Evolutionary conservation across 495 filamentous ascomycete species (phyloP).

Genomic region (Viridothelium virens): DNA sequence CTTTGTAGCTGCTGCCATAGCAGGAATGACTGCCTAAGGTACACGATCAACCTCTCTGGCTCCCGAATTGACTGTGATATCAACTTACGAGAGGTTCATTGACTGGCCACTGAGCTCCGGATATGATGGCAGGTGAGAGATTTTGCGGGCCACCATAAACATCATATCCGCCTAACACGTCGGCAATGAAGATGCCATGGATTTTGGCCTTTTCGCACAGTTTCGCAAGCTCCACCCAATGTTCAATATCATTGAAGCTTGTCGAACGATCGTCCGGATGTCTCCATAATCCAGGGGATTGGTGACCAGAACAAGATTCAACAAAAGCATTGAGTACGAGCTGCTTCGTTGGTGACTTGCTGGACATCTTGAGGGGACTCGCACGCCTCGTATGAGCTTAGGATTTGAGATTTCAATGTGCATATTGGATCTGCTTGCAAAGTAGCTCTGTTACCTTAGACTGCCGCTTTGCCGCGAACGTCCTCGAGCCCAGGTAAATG

Average conservation of each 20-base stretch:
- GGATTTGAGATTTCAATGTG: too few species aligned
- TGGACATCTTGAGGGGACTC: too few species aligned
- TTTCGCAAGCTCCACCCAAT: slow-evolving; percentile 55
- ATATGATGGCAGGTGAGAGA: slow-evolving; percentile 43
- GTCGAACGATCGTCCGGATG: slow-evolving; percentile 50
- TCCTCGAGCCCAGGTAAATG: too few species aligned
- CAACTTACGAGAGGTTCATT: slow-evolving; percentile 36
- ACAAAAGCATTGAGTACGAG: slow-evolving; percentile 44
- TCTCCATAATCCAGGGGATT: slow-evolving; percentile 45
- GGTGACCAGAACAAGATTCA: slow-evolving; percentile 38
- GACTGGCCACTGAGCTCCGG: slow-evolving; percentile 52
- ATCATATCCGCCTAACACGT: slow-evolving; percentile 53
- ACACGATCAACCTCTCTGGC: neutral
- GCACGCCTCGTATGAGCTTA: too few species aligned
- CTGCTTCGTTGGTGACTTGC: slow-evolving; percentile 31
- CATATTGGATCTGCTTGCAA: too few species aligned
- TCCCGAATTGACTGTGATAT: neutral
- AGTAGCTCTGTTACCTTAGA: too few species aligned
- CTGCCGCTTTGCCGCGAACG: too few species aligned
- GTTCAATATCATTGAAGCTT: slow-evolving; percentile 48
- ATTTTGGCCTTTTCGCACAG: slow-evolving; percentile 51
- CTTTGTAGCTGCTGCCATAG: slow-evolving; percentile 52
- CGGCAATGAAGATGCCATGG: slow-evolving; percentile 54
- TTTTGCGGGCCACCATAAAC: slow-evolving; percentile 45
- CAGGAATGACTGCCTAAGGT: slow-evolving; percentile 31